Evolutionary conservation across 2,329 filamentous ascomycete genomes (phyloP), one percentile per base, ranked within the genome.

Genomic region (Tolypocladium guangdongense): DNA sequence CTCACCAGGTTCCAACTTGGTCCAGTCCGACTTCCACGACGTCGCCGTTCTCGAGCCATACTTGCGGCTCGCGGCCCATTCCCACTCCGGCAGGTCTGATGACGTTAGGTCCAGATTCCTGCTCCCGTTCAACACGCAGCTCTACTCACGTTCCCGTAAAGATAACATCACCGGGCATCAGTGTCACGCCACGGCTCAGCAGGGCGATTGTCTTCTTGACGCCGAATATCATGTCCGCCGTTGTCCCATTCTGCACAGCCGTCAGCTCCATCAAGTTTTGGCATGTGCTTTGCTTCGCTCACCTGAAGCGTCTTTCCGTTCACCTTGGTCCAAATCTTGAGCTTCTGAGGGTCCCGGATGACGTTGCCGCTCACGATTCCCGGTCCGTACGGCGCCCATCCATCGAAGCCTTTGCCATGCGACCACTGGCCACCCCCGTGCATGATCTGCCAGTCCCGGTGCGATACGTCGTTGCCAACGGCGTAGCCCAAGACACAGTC

Each of bases 381-480:
- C 0, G 87, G 87, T 0, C 87, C 86, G 60, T 81, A 85, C 0
- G 86, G 87, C 6, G 84, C 86, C 83, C 86, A 90, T 58, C 82
- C 83, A 67, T 90, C 86, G 58, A 88, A 89, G 3, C 84, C 82
- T 67, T 90, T 90, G 38, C 85, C 86, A 16, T 87, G 70, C 1
- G 77, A 78, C 84, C 85, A 88, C 68, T 89, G 86, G 1, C 83
- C 78, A 18, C 83, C 83, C 18, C 84, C 84, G 41, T 75, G 77
- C 66, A 83, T 78, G 56, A 87, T 68, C 68, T 89, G 86, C 84
- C 86, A 90, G 58, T 88, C 85, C 41, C 87, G 81, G 69, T 89
- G 86, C 12, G 84, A 88, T n/a, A 92, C 79, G 65, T 92, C 88
- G 68, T 92, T 88, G 52, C 87, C 86, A 36, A 88, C 78, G 2